Percentiles rank a stretch among this genome's conserved stretches.
Evolutionary conservation across 495 filamentous ascomycete genomes (phyloP).

Genomic region (Hyphodiscus hymeniophilus): DNA sequence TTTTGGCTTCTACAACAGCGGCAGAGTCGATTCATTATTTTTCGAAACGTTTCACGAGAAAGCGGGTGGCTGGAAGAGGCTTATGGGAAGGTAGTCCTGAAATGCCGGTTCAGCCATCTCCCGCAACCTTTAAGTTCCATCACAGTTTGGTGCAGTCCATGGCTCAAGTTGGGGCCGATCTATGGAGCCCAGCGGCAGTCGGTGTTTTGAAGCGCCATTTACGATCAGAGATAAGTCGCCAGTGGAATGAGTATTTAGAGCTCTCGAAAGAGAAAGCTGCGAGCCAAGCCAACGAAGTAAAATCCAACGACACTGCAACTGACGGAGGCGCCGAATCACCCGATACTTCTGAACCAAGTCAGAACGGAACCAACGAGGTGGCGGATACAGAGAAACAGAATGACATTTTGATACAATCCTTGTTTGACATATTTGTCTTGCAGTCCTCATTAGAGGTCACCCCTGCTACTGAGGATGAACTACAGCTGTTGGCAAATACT

Average conservation of each 20-base stretch:
- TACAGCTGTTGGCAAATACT: conserved; percentile 37
- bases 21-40: conserved; percentile 33
- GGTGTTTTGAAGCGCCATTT: conserved; percentile 50
- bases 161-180: conserved; percentile 60
- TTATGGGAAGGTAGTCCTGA: conserved; percentile 75
- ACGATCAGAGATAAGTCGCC: conserved; percentile 32
- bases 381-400: conserved; percentile 3
- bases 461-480: conserved; percentile 21
- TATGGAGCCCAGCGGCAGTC: conserved; percentile 75
- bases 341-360: conserved; percentile 13
- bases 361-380: conserved; percentile 7
- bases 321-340: neutral
- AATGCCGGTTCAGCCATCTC: conserved; percentile 75
- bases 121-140: conserved; percentile 66
- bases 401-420: conserved; percentile 53
- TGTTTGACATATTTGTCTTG: conserved; percentile 73
- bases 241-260: conserved; percentile 33
- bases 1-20: conserved; percentile 35
- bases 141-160: conserved; percentile 57
- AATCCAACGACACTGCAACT: conserved; percentile 26
- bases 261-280: conserved; percentile 8
- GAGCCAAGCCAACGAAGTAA: conserved; percentile 25
- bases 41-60: conserved; percentile 28
- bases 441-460: conserved; percentile 27
- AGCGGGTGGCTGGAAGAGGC: conserved; percentile 38